Base-by-base conservation (phyloP, 2,329 filamentous ascomycete species). In the Fusarium ramigenum region DNA sequence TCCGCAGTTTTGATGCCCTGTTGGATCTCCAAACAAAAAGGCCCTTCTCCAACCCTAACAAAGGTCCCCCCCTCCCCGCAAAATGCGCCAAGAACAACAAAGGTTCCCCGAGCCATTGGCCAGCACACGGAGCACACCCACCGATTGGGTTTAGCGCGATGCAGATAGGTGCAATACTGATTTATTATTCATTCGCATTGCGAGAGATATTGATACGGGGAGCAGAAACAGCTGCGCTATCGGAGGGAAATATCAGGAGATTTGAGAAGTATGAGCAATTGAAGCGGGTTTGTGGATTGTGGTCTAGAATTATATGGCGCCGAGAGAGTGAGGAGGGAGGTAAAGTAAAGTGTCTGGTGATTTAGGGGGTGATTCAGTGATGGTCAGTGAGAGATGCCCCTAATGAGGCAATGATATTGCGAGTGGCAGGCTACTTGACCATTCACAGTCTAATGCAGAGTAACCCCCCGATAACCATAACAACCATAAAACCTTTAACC, bases 21-120 rank as follows among this genome's bases (percentile, higher is more conserved):
- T 28, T 28, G 9, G 34, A 39, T 39, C 50, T 54, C 54, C 44
- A 19, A 57, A 57, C 43, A 57, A 72, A 72, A 72, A 58, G 65
- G 66, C 60, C 70, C 69, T 70, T 72, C 36, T 60, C 50, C 60
- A 70, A 57, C 53, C 53, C 52, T 56, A 30, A 56, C 70, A 73
- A 73, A 73, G 66, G 68, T 69, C 15, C 50, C 70, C 70, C 70
- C 53, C 52, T 69, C 15, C 50, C 70, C 70, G 58, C 52, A 61
- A 30, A 54, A 21, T 34, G 25, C 47, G 69, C 65, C 70, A 73
- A 73, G 70, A 67, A 8, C 32, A 59, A 70, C 70, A 74, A 74
- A 73, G 70, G 70, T 74, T 68, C 70, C 70, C 58, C 61, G 61
- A 60, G 44, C 40, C 10, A 60, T 23, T 56, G 69, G 40, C 44